These are phyloP conservation scores for Canavalia ensiformis DNA, from an alignment of 306 rosid species.

Conservation along the genomic window DNA sequence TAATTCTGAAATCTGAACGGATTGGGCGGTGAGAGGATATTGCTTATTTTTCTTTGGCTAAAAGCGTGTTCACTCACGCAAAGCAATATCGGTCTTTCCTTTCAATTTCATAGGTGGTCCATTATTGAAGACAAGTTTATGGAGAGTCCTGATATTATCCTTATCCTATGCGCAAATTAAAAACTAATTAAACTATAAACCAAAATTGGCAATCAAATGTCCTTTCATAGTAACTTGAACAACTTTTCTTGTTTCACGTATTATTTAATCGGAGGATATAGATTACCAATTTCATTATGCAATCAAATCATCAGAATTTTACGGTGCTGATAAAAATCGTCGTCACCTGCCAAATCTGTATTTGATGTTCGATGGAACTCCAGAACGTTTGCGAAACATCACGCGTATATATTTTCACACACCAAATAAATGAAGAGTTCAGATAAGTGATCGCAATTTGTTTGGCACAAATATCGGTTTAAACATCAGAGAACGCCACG, in stretches of 20 bases:
- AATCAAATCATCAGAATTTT: background rate
- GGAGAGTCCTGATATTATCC: background rate
- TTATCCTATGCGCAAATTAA: background rate
- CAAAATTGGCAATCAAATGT: background rate
- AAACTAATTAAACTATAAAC: background rate
- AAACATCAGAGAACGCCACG: background rate
- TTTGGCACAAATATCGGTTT: constrained; percentile 4
- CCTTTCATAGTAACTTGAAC: background rate
- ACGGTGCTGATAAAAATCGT: background rate
- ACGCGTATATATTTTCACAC: background rate
- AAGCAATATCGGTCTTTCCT: background rate
- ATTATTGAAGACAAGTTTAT: background rate
- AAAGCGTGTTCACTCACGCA: constrained; percentile 4
- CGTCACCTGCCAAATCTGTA: background rate
- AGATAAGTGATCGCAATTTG: background rate
- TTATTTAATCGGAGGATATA: background rate
- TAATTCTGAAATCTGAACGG: background rate
- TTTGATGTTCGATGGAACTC: background rate
- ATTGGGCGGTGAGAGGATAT: constrained; percentile 33
- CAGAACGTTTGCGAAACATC: constrained; percentile 9
- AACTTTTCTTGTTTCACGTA: background rate
- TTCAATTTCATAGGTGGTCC: background rate
- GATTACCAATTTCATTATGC: background rate
- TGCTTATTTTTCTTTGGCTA: background rate
- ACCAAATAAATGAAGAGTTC: background rate